phyloP scores from a whole-genome alignment of 2,329 filamentous ascomycete species.

The Neofusicoccum kwambonambiense region DNA sequence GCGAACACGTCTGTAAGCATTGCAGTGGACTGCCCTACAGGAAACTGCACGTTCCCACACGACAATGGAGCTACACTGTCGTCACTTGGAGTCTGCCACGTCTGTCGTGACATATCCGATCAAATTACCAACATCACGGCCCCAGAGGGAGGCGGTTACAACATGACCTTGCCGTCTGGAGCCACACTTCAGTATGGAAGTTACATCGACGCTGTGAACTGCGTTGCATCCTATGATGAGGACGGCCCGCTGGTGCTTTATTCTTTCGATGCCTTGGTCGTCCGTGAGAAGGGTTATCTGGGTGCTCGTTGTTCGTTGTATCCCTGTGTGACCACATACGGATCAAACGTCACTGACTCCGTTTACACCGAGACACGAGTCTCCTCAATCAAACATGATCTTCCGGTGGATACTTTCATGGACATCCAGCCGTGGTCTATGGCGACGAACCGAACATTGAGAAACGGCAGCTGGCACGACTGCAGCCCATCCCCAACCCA shows the following conservation, averaged over 20 bases:
- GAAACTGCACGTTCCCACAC: not conserved
- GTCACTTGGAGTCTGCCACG: not conserved
- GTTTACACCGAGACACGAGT: not conserved
- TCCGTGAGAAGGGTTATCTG: not conserved
- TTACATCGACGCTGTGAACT: not conserved
- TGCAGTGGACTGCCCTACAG: not conserved
- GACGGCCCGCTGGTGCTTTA: not conserved
- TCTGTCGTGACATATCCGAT: not conserved
- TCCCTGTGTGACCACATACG: not conserved
- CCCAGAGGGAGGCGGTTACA: not conserved
- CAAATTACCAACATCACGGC: not conserved
- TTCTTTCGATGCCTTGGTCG: not conserved
- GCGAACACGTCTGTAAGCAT: not conserved
- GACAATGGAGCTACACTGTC: not conserved
- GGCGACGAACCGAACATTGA: not conserved
- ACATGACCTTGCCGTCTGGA: not conserved
- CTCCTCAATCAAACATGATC: not conserved
- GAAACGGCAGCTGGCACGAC: not conserved
- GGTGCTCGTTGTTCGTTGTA: not conserved
- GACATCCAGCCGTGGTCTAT: not conserved
- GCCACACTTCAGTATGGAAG: not conserved
- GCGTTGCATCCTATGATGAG: not conserved
- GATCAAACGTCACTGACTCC: not conserved
- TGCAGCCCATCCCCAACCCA: not conserved
- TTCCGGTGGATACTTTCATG: not conserved